A percentile compares a stretch with the other conserved stretches of the same genome.
Evolutionary conservation across 352 stramenopile species (phyloP).

Genomic region (Thalassiosira hispida): DNA sequence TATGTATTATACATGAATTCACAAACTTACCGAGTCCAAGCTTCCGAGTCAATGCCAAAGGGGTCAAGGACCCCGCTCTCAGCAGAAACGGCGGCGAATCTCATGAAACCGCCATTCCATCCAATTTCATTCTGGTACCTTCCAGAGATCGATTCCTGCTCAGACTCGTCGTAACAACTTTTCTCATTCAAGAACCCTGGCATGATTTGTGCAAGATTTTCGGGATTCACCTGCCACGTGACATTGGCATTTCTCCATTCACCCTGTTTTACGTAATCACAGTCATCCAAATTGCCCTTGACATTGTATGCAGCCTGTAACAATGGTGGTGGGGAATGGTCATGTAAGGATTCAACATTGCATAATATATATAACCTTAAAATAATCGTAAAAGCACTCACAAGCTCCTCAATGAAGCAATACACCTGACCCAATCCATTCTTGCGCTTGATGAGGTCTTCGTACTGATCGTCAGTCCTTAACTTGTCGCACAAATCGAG

Average conservation of each 20-base stretch:
- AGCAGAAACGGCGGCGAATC: slow-evolving; percentile 47
- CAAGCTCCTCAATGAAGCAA: slow-evolving; percentile 61
- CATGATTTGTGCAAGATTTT: slow-evolving; percentile 29
- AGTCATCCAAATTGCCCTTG: slow-evolving; percentile 47
- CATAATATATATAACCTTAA: no score
- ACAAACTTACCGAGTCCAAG: neutral
- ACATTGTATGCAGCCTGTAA: slow-evolving; percentile 49
- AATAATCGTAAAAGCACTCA: no score
- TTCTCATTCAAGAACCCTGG: slow-evolving; percentile 47
- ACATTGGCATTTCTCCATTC: slow-evolving; percentile 40
- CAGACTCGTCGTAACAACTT: slow-evolving; percentile 45
- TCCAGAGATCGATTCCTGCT: slow-evolving; percentile 37
- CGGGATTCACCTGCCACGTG: slow-evolving; percentile 46
- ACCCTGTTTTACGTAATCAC: slow-evolving; percentile 41
- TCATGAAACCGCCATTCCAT: slow-evolving; percentile 52
- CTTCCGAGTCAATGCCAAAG: slow-evolving; percentile 37
- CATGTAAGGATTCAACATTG: no score
- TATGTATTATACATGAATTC: no score
- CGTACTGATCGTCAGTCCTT: slow-evolving; percentile 50
- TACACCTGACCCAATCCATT: slow-evolving; percentile 52
- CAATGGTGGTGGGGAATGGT: no score
- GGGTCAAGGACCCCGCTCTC: slow-evolving; percentile 51
- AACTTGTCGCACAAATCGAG: slow-evolving; percentile 52
- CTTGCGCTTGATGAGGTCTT: slow-evolving; percentile 53
- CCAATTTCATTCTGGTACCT: slow-evolving; percentile 51